Percentiles rank a stretch among this genome's conserved stretches.
Evolutionary conservation across 1,284 basidiomycete genomes (phyloP).

Genomic region (Coniferiporia sulphurascens): DNA sequence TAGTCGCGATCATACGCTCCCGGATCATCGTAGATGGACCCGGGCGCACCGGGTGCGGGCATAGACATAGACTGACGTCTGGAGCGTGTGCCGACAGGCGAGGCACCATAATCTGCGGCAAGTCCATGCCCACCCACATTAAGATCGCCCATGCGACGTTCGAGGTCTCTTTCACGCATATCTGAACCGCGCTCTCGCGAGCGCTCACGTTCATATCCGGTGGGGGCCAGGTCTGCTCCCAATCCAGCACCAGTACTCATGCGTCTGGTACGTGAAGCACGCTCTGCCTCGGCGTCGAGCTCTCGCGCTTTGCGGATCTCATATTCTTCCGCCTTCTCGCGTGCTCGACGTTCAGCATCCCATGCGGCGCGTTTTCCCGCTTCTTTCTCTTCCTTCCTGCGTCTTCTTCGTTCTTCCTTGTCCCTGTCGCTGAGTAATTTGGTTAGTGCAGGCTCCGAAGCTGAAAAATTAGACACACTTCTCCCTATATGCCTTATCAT

Average conservation of each 20-base stretch:
- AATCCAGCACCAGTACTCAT: conserved; percentile 13
- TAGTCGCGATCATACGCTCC: conserved; percentile 18
- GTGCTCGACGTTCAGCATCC: conserved; percentile 39
- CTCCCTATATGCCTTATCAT: conserved; percentile 32
- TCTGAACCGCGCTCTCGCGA: conserved; percentile 7
- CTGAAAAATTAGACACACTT: conserved; percentile 36
- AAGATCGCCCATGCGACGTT: conserved; percentile 18
- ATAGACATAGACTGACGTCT: conserved; percentile 13
- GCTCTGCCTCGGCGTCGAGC: conserved; percentile 26
- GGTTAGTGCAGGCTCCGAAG: not conserved
- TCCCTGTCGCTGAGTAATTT: conserved; percentile 18
- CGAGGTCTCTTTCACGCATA: conserved; percentile 14
- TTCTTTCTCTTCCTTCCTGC: conserved; percentile 44
- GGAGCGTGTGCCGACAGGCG: conserved; percentile 13
- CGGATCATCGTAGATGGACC: conserved; percentile 8
- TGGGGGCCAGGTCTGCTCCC: conserved; percentile 4
- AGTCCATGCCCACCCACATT: conserved; percentile 12
- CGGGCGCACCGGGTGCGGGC: not conserved
- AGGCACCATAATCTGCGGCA: conserved; percentile 8
- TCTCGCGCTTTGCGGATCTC: conserved; percentile 42
- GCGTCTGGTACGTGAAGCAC: conserved; percentile 25
- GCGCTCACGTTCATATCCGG: conserved; percentile 9
- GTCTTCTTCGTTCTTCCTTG: conserved; percentile 19
- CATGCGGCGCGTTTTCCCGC: conserved; percentile 39
- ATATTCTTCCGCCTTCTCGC: conserved; percentile 42